Conservation (phyloP, 176 grass and related monocot species). For the Raddia distichophylla region DNA sequence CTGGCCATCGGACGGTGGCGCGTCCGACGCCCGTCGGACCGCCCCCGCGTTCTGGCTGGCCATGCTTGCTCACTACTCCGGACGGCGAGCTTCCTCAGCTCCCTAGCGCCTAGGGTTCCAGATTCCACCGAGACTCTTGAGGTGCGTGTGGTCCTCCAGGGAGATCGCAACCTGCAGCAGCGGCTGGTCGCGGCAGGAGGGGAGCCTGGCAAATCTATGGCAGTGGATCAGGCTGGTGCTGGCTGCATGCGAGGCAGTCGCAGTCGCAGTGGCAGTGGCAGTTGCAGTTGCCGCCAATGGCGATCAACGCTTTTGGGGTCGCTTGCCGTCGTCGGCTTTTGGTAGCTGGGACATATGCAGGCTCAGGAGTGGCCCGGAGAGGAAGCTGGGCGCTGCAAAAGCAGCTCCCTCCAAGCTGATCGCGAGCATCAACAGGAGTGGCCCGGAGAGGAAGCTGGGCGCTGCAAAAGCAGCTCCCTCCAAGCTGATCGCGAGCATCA, state of each 20-base stretch:
- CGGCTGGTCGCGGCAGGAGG: not conserved
- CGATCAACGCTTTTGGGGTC: not conserved
- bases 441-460: not conserved
- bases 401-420: not conserved
- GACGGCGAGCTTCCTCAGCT: too few relatives aligned
- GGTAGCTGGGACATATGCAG: constrained; percentile 15
- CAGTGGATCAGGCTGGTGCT: constrained; percentile 31
- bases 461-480: constrained; percentile 15
- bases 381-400: constrained; percentile 3
- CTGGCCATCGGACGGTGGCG: too few relatives aligned
- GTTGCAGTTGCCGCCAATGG: constrained; percentile 45
- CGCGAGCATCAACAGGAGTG: not conserved
- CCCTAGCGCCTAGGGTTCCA: not conserved
- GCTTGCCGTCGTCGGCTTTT: not conserved
- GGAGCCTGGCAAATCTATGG: constrained; percentile 41
- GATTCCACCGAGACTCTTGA: not conserved
- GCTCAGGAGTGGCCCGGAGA: not conserved
- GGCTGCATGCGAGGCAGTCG: constrained; percentile 30
- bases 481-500: not conserved
- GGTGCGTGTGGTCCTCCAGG: constrained; percentile 32
- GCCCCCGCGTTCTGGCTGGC: too few relatives aligned
- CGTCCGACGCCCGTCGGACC: too few relatives aligned
- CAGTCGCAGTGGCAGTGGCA: constrained; percentile 23
- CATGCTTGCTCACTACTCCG: not conserved
- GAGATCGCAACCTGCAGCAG: constrained; percentile 10